These are phyloP conservation scores for Leptodontidium sp. DNA, from an alignment of 2,329 filamentous ascomycete genomes.

Conservation along the genomic window DNA sequence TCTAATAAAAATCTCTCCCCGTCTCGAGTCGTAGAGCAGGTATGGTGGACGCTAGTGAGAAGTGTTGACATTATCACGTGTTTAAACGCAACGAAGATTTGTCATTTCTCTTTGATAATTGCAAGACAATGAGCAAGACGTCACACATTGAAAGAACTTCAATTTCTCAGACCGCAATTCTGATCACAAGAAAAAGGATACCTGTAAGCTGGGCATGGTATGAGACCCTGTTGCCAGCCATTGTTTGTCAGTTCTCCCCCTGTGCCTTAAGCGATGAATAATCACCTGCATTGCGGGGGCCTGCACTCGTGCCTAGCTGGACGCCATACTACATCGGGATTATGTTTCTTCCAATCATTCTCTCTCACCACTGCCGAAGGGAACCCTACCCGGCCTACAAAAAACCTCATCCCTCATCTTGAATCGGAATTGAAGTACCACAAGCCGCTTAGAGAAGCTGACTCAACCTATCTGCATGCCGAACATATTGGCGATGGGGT, in stretches of 20 bases:
- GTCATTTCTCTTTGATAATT: too few species aligned
- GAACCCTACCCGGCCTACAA: neutral
- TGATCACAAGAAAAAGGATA: neutral
- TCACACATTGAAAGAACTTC: too few species aligned
- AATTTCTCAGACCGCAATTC: too few species aligned
- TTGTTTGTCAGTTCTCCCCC: conserved; percentile 9
- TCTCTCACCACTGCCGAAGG: neutral
- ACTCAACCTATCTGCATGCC: conserved; percentile 19
- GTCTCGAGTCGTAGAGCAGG: too few species aligned
- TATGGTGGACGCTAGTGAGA: too few species aligned
- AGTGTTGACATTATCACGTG: too few species aligned
- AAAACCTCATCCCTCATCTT: neutral
- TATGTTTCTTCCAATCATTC: conserved; percentile 20
- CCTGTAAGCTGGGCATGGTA: neutral
- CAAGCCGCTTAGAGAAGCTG: conserved; percentile 10
- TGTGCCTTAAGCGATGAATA: conserved; percentile 13
- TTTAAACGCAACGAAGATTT: too few species aligned
- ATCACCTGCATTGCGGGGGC: conserved; percentile 3
- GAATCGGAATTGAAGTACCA: neutral
- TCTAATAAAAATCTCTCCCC: too few species aligned
- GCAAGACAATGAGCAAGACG: too few species aligned
- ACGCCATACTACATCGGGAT: conserved; percentile 10
- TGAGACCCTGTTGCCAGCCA: neutral
- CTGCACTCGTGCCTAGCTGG: neutral
- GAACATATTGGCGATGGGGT: neutral